Base-by-base conservation (phyloP, 2,329 filamentous ascomycete genomes). In the Neocucurbitaria cava region DNA sequence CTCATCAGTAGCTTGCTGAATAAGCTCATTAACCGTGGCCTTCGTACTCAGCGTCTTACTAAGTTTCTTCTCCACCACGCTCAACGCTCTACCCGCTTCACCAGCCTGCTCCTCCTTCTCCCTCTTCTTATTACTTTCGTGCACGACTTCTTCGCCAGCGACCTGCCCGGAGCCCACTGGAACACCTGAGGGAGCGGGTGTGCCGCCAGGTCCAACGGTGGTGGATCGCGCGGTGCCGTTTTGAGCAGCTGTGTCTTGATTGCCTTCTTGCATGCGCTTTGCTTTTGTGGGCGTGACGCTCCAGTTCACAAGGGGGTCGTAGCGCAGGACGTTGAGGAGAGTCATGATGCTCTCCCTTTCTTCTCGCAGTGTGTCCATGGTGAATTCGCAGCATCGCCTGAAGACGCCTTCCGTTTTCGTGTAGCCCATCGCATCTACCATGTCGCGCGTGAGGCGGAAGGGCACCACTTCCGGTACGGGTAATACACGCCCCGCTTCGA, bases 301-400 rank as follows among this genome's bases (percentile, higher is more conserved):
- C 95, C 95, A 99, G 56, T 88, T 95, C 75, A 98, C 96, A 57
- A 99, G 79, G 1, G 95, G 96, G 81, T 99, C 95, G 76, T 97
- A 98, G n/a, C 96, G 89, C 54, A 99, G 81, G 20, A 99, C 96
- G 71, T 99, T 96, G 18, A 99, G 86, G 48, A 99, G 92, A 0
- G 95, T 98, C 93, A 97, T 98, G 78, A 99, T 99, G 40, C 90
- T 93, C 73, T 96, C 96, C 11, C 91, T 91, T 74, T 99, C 95
- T 67, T 96, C 90, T n/a, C 95, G 88, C 31, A 99, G 81, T 1
- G 96, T 93, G 58, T 97, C 92, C 28, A 99, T 85, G 0, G 93
- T 98, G 73, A 98, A 98, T 73, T 99, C 96, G 75, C 95, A 99
- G 77, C 94, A 98, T n/a, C 96, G 87, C 7, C 95, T 87, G 79